phyloP scores from a whole-genome alignment of 108 stramenopile genomes.

The Epipyxis sp. region DNA sequence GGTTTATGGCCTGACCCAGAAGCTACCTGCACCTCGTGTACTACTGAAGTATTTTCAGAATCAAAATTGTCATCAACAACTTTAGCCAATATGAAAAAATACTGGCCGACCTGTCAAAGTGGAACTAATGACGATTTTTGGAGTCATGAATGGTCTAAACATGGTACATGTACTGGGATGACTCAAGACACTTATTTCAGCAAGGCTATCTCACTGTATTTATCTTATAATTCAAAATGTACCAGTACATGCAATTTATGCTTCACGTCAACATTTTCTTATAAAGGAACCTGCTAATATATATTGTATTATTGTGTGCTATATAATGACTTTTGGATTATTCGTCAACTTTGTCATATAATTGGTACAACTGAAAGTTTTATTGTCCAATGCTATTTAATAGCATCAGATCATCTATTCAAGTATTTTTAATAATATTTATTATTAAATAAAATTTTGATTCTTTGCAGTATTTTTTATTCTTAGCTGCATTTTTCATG shows the following conservation, averaged over 20 bases:
- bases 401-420: no score
- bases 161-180: conserved; percentile 20
- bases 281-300: conserved; percentile 13
- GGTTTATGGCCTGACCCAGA: conserved; percentile 19
- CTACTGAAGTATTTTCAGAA: background rate
- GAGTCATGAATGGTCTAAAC: conserved; percentile 17
- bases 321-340: background rate
- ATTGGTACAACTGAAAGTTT: no score
- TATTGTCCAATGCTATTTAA: no score
- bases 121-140: conserved; percentile 20
- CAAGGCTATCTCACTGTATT: conserved; percentile 14
- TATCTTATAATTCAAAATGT: background rate
- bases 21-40: background rate
- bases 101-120: conserved; percentile 11
- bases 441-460: no score
- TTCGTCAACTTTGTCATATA: no score
- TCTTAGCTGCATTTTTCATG: no score
- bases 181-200: conserved; percentile 1
- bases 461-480: no score
- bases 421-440: no score
- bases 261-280: background rate
- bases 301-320: background rate
- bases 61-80: conserved; percentile 5
- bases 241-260: background rate
- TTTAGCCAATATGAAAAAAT: background rate